Conservation (phyloP, 352 stramenopile genomes). For the Phytophthora aleatoria region DNA sequence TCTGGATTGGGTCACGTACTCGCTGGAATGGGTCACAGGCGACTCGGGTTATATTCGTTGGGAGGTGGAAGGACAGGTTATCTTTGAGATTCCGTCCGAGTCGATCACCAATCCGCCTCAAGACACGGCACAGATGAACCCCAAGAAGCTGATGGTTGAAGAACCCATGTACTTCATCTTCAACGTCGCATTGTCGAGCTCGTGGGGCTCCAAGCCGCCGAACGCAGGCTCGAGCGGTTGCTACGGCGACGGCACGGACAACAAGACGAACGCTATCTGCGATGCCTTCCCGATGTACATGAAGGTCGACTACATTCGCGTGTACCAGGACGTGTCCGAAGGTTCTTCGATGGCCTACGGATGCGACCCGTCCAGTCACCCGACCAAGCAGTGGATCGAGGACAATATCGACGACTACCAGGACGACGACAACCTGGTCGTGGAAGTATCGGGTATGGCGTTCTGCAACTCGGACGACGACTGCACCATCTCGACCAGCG, state of each 20-base stretch:
- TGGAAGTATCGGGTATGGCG: slow-evolving; percentile 47
- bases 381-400: slow-evolving; percentile 65
- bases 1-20: slow-evolving; percentile 70
- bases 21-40: slow-evolving; percentile 61
- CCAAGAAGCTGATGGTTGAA: slow-evolving; percentile 86
- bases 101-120: slow-evolving; percentile 61
- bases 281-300: slow-evolving; percentile 68
- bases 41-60: slow-evolving; percentile 53
- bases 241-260: slow-evolving; percentile 33
- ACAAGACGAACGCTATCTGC: slow-evolving; percentile 50
- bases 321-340: slow-evolving; percentile 43
- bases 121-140: slow-evolving; percentile 52
- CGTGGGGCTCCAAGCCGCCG: slow-evolving; percentile 69
- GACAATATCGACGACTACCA: slow-evolving; percentile 61
- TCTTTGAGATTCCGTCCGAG: slow-evolving; percentile 85
- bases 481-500: slow-evolving; percentile 44
- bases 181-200: slow-evolving; percentile 88
- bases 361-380: slow-evolving; percentile 55
- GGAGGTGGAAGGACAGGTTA: slow-evolving; percentile 79
- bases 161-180: slow-evolving; percentile 93
- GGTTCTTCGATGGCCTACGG: slow-evolving; percentile 47
- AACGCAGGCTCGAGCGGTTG: slow-evolving; percentile 40
- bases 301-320: slow-evolving; percentile 78
- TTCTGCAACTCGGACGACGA: slow-evolving; percentile 56
- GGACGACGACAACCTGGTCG: slow-evolving; percentile 49